These are phyloP conservation scores for Malus hybrid DNA, from an alignment of 331 rosid genomes.

Conservation along the genomic window DNA sequence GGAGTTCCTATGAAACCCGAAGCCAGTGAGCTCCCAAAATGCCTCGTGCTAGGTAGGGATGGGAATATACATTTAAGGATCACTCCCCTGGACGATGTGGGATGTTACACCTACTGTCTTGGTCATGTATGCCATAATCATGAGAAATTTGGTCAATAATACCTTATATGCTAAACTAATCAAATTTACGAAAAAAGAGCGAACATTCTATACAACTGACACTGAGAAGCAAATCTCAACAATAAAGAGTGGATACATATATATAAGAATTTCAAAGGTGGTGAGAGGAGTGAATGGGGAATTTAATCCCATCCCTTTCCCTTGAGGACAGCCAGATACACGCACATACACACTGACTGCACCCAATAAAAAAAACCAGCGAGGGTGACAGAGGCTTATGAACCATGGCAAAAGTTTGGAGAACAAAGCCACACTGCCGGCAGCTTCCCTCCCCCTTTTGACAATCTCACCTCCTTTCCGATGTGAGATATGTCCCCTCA, in stretches of 20 bases:
- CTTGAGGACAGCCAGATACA: background rate
- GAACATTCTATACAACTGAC: no score
- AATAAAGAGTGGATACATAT: background rate
- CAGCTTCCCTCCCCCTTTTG: constrained; percentile 29
- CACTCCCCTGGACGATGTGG: no score
- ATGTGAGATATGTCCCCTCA: constrained; percentile 1
- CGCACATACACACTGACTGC: background rate
- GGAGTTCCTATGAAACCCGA: no score
- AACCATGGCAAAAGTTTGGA: constrained; percentile 13
- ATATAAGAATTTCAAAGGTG: background rate
- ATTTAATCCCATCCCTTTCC: background rate
- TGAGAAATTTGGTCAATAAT: background rate
- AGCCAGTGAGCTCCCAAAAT: no score
- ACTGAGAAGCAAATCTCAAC: background rate
- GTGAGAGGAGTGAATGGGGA: background rate
- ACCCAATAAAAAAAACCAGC: background rate
- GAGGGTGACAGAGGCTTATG: constrained; percentile 19
- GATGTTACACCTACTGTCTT: background rate
- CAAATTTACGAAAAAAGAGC: background rate
- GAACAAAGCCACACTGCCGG: constrained; percentile 7
- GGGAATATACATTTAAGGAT: no score
- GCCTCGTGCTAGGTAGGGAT: no score
- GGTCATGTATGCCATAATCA: background rate
- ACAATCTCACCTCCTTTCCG: constrained; percentile 24
- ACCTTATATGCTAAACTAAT: background rate